Percentiles rank a stretch among this genome's conserved stretches.
These are phyloP conservation scores for Grosmannia clavigera DNA, from an alignment of 2,329 filamentous ascomycete genomes.

Conservation along the genomic window DNA sequence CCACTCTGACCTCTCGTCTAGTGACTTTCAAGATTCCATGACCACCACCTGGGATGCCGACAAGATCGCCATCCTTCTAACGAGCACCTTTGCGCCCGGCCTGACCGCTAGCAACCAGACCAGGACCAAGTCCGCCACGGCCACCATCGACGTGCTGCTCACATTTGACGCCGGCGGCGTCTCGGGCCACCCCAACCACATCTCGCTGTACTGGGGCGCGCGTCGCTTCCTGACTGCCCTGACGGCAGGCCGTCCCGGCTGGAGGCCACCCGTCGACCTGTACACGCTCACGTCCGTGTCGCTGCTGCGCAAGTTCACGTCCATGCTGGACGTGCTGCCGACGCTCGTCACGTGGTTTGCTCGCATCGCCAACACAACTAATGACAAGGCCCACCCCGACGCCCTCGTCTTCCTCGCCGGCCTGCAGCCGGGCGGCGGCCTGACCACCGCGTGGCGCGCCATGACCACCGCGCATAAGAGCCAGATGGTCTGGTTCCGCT, in stretches of 20 bases:
- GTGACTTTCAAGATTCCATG: constrained; percentile 84
- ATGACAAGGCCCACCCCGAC: constrained; percentile 35
- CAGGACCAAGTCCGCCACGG: constrained; percentile 22
- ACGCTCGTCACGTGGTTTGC: constrained; percentile 47
- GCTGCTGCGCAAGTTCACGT: constrained; percentile 68
- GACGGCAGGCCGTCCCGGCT: constrained; percentile 50
- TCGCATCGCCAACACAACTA: constrained; percentile 1
- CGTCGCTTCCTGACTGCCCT: constrained; percentile 57
- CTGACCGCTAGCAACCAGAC: constrained; percentile 21
- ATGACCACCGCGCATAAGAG: constrained; percentile 87
- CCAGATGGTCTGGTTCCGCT: constrained; percentile 98
- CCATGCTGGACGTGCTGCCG: constrained; percentile 60
- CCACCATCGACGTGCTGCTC: constrained; percentile 66
- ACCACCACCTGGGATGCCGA: constrained; percentile 60
- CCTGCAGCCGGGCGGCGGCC: constrained; percentile 42
- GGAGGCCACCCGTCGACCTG: constrained; percentile 62
- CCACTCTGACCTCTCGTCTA: constrained; percentile 10
- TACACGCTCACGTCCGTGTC: constrained; percentile 72
- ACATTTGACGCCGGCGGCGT: constrained; percentile 82
- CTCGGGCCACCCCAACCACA: constrained; percentile 87
- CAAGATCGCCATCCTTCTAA: constrained; percentile 58
- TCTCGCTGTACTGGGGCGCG: constrained; percentile 75
- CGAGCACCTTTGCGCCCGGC: constrained; percentile 60
- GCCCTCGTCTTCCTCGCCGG: constrained; percentile 53
- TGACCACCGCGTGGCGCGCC: constrained; percentile 56